Conservation (phyloP, 495 filamentous ascomycete species). For the Opeltia flavorubescens region DNA sequence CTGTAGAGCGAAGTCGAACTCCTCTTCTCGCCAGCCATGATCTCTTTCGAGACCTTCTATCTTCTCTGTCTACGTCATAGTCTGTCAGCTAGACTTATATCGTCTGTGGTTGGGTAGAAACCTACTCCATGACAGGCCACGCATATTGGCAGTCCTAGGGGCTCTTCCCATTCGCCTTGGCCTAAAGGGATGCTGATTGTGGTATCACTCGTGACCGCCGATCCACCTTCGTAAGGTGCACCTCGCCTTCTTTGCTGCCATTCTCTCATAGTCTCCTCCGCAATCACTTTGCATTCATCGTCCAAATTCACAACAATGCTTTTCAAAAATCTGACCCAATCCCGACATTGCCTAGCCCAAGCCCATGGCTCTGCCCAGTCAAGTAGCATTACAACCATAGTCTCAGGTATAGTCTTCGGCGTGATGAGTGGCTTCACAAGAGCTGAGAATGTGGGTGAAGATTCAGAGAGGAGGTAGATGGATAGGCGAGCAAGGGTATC, state of each 20-base stretch:
- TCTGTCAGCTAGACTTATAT: not conserved
- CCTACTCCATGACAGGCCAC: constrained; percentile 87
- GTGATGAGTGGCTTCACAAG: constrained; percentile 78
- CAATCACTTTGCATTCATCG: constrained; percentile 58
- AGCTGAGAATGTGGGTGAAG: constrained; percentile 67
- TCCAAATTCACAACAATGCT: constrained; percentile 61
- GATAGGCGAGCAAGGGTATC: constrained; percentile 88
- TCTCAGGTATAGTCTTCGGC: constrained; percentile 72
- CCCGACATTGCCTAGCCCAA: constrained; percentile 74
- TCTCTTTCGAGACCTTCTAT: constrained; percentile 79
- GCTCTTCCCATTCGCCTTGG: constrained; percentile 89
- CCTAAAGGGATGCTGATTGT: constrained; percentile 67
- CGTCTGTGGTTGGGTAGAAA: constrained; percentile 19
- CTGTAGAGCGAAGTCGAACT: constrained; percentile 85
- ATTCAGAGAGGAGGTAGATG: constrained; percentile 73
- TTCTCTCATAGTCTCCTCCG: constrained; percentile 69
- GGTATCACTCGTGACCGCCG: constrained; percentile 30
- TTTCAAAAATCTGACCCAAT: constrained; percentile 74
- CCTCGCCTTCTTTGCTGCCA: constrained; percentile 38
- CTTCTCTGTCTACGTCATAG: constrained; percentile 53
- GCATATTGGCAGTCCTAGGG: constrained; percentile 74
- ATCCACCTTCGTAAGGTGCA: constrained; percentile 12
- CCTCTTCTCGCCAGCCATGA: constrained; percentile 81
- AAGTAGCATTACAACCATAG: constrained; percentile 72
- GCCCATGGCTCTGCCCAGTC: constrained; percentile 90